phyloP scores from a whole-genome alignment of 305 asterid species.

The Solanum chacoense region DNA sequence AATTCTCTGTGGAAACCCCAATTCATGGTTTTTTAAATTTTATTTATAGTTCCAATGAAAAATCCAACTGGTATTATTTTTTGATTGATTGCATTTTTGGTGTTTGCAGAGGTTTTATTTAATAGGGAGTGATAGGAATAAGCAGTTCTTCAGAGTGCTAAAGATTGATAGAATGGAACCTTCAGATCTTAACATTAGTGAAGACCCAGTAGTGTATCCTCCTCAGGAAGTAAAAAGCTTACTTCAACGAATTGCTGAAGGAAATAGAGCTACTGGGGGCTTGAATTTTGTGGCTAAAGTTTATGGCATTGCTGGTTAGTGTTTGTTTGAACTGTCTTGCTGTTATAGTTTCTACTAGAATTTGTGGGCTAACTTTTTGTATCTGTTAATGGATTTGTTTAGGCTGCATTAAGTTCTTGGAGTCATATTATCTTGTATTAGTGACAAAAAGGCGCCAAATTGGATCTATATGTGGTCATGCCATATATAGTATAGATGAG shows the following conservation, averaged over 20 bases:
- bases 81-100: neutral
- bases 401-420: conserved; percentile 93
- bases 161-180: conserved; percentile 97
- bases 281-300: conserved; percentile 81
- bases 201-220: conserved; percentile 94
- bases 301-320: conserved; percentile 94
- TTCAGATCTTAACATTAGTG: conserved; percentile 84
- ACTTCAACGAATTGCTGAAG: conserved; percentile 90
- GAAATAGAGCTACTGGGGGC: conserved; percentile 97
- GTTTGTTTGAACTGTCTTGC: neutral
- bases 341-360: neutral
- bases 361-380: neutral
- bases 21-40: neutral
- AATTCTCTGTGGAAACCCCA: neutral
- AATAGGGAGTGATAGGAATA: conserved; percentile 93
- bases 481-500: conserved; percentile 87
- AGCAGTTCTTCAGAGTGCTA: conserved; percentile 69
- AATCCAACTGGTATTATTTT: neutral
- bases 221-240: conserved; percentile 84
- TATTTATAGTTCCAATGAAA: neutral
- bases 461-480: conserved; percentile 93
- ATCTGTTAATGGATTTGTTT: conserved; percentile 9
- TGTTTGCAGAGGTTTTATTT: conserved; percentile 74
- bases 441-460: conserved; percentile 88
- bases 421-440: conserved; percentile 87